Percentiles rank a stretch among this genome's conserved stretches.
Conservation (phyloP, 192 early-diverging fungal genomes). For the Haplosporangium gracile region DNA sequence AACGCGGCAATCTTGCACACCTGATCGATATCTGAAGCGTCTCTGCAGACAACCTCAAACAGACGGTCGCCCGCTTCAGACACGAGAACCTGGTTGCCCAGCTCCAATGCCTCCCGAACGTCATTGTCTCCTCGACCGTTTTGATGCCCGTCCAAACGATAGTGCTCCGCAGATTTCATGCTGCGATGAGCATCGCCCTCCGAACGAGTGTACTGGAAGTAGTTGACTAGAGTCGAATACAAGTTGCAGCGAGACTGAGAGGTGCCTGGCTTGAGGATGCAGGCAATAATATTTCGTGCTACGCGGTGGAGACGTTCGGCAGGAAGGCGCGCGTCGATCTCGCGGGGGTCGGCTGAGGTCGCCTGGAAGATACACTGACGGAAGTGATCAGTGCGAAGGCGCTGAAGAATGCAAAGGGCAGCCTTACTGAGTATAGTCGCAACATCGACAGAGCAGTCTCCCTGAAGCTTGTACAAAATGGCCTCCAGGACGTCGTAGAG, state of each 20-base stretch:
- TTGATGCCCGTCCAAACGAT: slow-evolving; percentile 2
- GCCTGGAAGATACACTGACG: slow-evolving; percentile 65
- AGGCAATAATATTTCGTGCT: slow-evolving; percentile 69
- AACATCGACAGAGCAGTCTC: slow-evolving; percentile 59
- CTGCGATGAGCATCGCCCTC: slow-evolving; percentile 29
- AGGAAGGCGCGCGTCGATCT: slow-evolving; percentile 65
- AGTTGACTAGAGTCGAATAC: slow-evolving; percentile 81
- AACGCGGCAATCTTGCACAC: slow-evolving; percentile 92
- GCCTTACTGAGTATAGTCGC: slow-evolving; percentile 68
- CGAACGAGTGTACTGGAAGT: slow-evolving; percentile 71
- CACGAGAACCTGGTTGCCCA: slow-evolving; percentile 63
- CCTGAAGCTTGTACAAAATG: slow-evolving; percentile 71
- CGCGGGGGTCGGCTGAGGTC: slow-evolving; percentile 60
- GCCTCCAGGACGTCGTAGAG: slow-evolving; percentile 77
- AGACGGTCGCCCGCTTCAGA: slow-evolving; percentile 75
- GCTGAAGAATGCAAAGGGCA: slow-evolving; percentile 67
- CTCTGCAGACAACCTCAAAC: slow-evolving; percentile 79
- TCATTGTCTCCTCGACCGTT: not conserved
- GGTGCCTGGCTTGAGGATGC: slow-evolving; percentile 69
- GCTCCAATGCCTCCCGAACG: slow-evolving; percentile 48
- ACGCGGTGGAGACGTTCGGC: slow-evolving; percentile 66
- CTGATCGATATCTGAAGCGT: slow-evolving; percentile 86
- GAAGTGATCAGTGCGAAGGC: slow-evolving; percentile 68
- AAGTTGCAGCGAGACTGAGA: slow-evolving; percentile 80
- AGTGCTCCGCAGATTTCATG: not conserved